phyloP scores from a whole-genome alignment of 306 rosid species.

The Trifolium pratense region DNA sequence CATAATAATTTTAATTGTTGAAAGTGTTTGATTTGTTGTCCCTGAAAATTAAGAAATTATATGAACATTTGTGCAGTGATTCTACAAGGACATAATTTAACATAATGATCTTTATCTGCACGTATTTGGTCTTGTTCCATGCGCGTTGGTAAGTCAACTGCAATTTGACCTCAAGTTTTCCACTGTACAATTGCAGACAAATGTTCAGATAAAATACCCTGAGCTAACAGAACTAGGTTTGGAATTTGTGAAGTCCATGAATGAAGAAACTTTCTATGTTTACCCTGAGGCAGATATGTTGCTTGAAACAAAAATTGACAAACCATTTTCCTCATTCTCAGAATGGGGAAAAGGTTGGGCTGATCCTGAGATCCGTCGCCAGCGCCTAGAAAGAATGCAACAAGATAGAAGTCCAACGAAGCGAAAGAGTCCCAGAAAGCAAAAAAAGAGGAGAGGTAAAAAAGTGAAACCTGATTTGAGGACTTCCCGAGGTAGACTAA shows the following conservation, averaged over 20 bases:
- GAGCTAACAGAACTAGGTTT: slow-evolving; percentile 73
- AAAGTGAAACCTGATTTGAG: slow-evolving; percentile 46
- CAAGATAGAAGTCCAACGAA: slow-evolving; percentile 43
- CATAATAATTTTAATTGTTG: slow-evolving; percentile 4
- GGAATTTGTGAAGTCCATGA: slow-evolving; percentile 53
- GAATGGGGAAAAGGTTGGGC: slow-evolving; percentile 98
- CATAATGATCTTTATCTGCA: slow-evolving; percentile 26
- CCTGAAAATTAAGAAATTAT: slow-evolving; percentile 15
- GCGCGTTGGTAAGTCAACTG: slow-evolving; percentile 29
- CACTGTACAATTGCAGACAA: slow-evolving; percentile 52
- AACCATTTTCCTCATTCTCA: slow-evolving; percentile 71
- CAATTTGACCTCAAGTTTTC: slow-evolving; percentile 27
- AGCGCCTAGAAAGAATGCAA: slow-evolving; percentile 64
- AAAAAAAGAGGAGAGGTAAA: slow-evolving; percentile 47
- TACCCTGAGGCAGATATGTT: slow-evolving; percentile 94
- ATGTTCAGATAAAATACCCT: slow-evolving; percentile 77
- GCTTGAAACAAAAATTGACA: slow-evolving; percentile 53
- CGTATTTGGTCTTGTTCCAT: not conserved
- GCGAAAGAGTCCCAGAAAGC: slow-evolving; percentile 45
- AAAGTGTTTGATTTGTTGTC: slow-evolving; percentile 28
- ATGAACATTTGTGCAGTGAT: not conserved
- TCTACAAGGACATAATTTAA: not conserved
- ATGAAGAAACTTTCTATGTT: slow-evolving; percentile 58
- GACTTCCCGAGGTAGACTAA: slow-evolving; percentile 71
- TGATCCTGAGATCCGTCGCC: slow-evolving; percentile 90